Evolutionary conservation across 78 protist genomes (phyloP).

Genomic region (Isochrysis galbana): DNA sequence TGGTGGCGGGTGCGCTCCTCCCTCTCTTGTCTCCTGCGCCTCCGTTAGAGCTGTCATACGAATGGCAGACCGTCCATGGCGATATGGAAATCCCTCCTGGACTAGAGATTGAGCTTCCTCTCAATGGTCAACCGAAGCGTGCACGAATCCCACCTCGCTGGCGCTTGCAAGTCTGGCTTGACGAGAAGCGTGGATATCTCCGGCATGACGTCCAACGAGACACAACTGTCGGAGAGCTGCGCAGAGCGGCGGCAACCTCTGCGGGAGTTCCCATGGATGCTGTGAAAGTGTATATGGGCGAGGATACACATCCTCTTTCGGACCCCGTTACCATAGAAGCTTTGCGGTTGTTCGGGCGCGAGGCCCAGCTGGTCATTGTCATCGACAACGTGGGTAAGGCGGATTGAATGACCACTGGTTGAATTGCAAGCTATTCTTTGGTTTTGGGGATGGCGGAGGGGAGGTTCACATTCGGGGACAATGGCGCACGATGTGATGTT

Average conservation of each 20-base stretch:
- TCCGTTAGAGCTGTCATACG: not conserved
- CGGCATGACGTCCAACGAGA: not conserved
- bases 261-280: too few species aligned
- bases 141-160: not conserved
- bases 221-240: not conserved
- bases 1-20: not conserved
- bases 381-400: too few species aligned
- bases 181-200: not conserved
- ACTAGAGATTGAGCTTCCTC: not conserved
- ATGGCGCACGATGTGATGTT: too few species aligned
- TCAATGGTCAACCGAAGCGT: not conserved
- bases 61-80: not conserved
- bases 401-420: too few species aligned
- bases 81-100: not conserved
- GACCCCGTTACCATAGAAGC: too few species aligned
- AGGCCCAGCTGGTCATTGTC: too few species aligned
- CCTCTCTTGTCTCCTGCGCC: not conserved
- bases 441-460: too few species aligned
- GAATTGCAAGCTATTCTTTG: too few species aligned
- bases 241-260: not conserved
- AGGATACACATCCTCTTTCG: too few species aligned
- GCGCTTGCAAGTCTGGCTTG: not conserved
- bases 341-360: too few species aligned
- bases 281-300: too few species aligned
- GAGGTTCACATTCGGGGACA: too few species aligned